Evolutionary conservation across 225 moss, liverwort and hornwort genomes (phyloP).

Genomic region (Sphagnum tenellum): DNA sequence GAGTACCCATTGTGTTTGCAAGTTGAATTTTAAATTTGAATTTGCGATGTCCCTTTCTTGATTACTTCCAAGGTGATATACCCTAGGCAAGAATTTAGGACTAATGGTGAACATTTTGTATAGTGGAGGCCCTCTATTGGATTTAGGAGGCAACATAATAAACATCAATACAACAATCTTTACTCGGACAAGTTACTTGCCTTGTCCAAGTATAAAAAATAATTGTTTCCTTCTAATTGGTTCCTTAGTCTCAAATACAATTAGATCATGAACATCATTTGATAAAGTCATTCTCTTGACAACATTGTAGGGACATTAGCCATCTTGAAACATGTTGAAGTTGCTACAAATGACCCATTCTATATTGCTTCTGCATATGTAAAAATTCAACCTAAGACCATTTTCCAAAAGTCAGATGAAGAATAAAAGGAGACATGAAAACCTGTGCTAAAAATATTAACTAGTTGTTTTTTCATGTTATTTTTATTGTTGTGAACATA

Average conservation of each 20-base stretch:
- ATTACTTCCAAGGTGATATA: too few relatives aligned
- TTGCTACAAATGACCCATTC: conserved; percentile 76
- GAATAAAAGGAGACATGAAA: conserved; percentile 43
- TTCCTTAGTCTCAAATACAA: background rate
- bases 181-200: conserved; percentile 49
- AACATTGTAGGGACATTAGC: conserved; percentile 58
- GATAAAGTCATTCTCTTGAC: background rate
- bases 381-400: conserved; percentile 82
- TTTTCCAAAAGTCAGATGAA: conserved; percentile 79
- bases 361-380: conserved; percentile 95
- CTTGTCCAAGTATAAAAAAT: background rate
- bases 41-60: too few relatives aligned
- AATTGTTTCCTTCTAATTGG: background rate
- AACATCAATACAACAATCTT: conserved; percentile 64
- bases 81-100: too few relatives aligned
- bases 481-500: too few relatives aligned
- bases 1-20: too few relatives aligned
- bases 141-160: conserved; percentile 47
- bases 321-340: conserved; percentile 92
- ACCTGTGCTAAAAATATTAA: too few relatives aligned
- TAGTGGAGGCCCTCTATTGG: conserved; percentile 62
- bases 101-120: too few relatives aligned
- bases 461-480: too few relatives aligned
- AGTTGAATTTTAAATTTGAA: too few relatives aligned
- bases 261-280: background rate